A percentile compares a stretch with the other conserved stretches of the same genome.
phyloP scores from a whole-genome alignment of 108 stramenopile species.

The Parietichytrium sp. region DNA sequence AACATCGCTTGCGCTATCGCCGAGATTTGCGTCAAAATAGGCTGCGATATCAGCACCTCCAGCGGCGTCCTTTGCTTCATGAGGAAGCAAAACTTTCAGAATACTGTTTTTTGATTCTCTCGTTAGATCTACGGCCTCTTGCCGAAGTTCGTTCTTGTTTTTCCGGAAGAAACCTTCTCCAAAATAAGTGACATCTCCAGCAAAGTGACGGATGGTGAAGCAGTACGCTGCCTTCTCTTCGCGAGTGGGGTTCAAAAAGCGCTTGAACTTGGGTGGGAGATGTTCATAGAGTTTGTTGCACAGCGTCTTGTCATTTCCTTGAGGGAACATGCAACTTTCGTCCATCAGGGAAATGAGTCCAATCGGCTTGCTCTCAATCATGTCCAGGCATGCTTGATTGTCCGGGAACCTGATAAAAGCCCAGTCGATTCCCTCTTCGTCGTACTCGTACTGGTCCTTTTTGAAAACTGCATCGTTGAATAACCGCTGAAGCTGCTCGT shows the following conservation, averaged over 20 bases:
- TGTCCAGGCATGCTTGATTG: slow-evolving; percentile 95
- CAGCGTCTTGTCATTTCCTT: slow-evolving; percentile 69
- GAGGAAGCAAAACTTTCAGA: background rate
- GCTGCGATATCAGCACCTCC: slow-evolving; percentile 27
- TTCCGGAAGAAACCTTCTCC: slow-evolving; percentile 57
- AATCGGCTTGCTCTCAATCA: slow-evolving; percentile 83
- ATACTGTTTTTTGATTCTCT: background rate
- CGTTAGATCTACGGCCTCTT: background rate
- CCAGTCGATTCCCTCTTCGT: slow-evolving; percentile 62
- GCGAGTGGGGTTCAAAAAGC: background rate
- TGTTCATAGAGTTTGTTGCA: background rate
- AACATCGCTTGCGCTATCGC: too few relatives aligned
- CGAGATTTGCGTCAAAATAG: background rate
- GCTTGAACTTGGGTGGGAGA: background rate
- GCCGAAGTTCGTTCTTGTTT: slow-evolving; percentile 52
- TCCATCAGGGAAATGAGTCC: slow-evolving; percentile 65
- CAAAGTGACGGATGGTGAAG: slow-evolving; percentile 56
- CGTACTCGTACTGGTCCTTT: slow-evolving; percentile 65
- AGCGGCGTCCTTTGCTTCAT: background rate
- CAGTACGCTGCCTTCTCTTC: slow-evolving; percentile 39
- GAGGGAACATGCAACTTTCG: slow-evolving; percentile 76
- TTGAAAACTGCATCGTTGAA: slow-evolving; percentile 64
- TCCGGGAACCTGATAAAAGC: slow-evolving; percentile 82
- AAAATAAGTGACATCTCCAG: slow-evolving; percentile 53
- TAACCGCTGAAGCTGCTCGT: slow-evolving; percentile 67